Base-by-base conservation (phyloP, 352 stramenopile genomes). In the Globisporangium nodosum region DNA sequence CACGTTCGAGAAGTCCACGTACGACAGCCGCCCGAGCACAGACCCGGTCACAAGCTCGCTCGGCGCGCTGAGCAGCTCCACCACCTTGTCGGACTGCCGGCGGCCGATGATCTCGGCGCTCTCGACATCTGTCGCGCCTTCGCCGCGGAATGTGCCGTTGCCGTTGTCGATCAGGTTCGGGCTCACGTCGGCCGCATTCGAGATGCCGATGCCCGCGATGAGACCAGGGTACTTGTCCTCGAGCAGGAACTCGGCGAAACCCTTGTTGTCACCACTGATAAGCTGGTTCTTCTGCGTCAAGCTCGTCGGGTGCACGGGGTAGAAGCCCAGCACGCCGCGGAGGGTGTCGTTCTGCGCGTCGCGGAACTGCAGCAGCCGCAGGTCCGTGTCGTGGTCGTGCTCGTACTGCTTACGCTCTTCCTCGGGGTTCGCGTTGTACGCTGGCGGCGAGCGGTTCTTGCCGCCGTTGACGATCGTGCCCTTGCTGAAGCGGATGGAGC, bases 181-280 rank as follows among this genome's bases (percentile, higher is more conserved):
- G 53, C 70, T 79, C 60, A 82, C 70, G 33, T 82, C 73, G 0
- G 45, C 73, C 4, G 73, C 70, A 45, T 82, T 82, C 8, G 73
- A 75, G 57, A 79, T 79, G 18, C 73, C 73, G 30, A 81, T 67
- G 1, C 45, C 70, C 12, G 68, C 70, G 7, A 75, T 50, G 3
- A 75, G 60, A 24, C 64, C 55, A 3, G 56, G 40, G n/a, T 70
- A 56, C 50, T 76, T 63, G 35, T 74, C 58, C 43, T 83, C 73
- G 16, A 80, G 31, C 8, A 78, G 39, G 40, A 76, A 83, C 63
- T 79, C 71, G 27, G 73, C 73, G 48, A 77, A 80, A 2, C 71
- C 73, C 61, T 93, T 90, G 68, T 96, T 96, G 71, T 95, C 85
- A 43, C 81, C 81, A 40, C 73, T 88, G 48, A 94, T 70, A 11